phyloP scores from a whole-genome alignment of 1,284 basidiomycete species.

The Fomitopsis schrenkii region DNA sequence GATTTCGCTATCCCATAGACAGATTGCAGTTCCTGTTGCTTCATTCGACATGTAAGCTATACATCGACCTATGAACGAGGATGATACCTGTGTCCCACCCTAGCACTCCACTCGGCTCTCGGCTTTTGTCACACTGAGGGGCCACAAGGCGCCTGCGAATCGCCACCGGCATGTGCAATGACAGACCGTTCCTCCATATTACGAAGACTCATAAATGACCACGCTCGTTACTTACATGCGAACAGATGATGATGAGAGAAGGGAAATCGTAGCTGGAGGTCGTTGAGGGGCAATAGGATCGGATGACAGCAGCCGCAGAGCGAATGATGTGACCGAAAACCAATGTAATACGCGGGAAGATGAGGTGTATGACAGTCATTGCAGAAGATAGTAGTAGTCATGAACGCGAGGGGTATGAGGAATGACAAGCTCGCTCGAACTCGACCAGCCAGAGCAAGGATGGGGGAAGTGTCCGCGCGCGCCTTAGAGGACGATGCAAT shows the following conservation, averaged over 20 bases:
- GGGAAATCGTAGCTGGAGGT: conserved; percentile 7
- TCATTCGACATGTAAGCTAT: too few species aligned
- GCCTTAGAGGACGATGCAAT: conserved; percentile 51
- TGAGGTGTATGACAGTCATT: conserved; percentile 27
- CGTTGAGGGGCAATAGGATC: conserved; percentile 7
- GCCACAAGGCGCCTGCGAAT: not conserved
- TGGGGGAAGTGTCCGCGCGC: conserved; percentile 1
- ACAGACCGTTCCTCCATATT: conserved; percentile 6
- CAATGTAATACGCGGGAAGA: conserved; percentile 23
- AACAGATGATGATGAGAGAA: conserved; percentile 13
- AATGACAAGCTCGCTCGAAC: conserved; percentile 7
- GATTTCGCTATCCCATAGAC: too few species aligned
- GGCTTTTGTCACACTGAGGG: not conserved
- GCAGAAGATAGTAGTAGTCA: conserved; percentile 28
- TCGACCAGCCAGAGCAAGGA: conserved; percentile 5
- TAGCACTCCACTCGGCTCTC: not conserved
- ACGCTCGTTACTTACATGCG: conserved; percentile 20
- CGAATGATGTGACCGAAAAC: conserved; percentile 18
- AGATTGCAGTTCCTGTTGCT: too few species aligned
- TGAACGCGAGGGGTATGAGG: conserved; percentile 26
- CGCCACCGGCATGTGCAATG: not conserved
- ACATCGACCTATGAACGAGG: not conserved
- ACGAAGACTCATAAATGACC: conserved; percentile 18
- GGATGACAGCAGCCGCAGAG: conserved; percentile 12
- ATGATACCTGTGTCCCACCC: not conserved